phyloP scores from a whole-genome alignment of 192 early-diverging fungal species.

The Helicostylum pulchrum region DNA sequence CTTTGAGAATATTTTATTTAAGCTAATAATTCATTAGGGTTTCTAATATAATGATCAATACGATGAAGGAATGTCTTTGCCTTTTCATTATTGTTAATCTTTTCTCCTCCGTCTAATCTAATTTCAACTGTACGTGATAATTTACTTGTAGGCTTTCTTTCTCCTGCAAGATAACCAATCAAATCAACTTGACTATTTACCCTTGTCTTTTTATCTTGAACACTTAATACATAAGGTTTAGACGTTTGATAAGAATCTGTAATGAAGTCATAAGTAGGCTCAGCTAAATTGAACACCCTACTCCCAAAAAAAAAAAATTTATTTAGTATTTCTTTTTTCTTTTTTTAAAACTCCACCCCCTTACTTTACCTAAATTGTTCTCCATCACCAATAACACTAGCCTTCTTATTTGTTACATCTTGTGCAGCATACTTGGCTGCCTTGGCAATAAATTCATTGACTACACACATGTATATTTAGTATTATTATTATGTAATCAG shows the following conservation, averaged over 20 bases:
- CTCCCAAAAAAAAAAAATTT: neutral
- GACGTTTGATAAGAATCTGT: conserved; percentile 23
- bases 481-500: neutral
- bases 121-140: conserved; percentile 29
- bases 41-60: conserved; percentile 48
- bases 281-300: conserved; percentile 85
- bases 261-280: conserved; percentile 32
- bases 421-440: conserved; percentile 79
- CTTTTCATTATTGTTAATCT: conserved; percentile 31
- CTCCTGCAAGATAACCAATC: conserved; percentile 45
- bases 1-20: neutral
- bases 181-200: conserved; percentile 34
- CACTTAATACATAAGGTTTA: conserved; percentile 30
- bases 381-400: conserved; percentile 39
- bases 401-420: conserved; percentile 82
- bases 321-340: neutral
- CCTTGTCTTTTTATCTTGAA: neutral
- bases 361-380: conserved; percentile 72
- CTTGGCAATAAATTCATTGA: conserved; percentile 96
- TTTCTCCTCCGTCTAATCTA: conserved; percentile 42
- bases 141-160: conserved; percentile 13
- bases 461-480: conserved; percentile 54
- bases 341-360: neutral
- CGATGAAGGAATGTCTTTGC: conserved; percentile 48
- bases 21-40: conserved; percentile 41